phyloP scores from a whole-genome alignment of 495 filamentous ascomycete species.

The Hyaloscypha bicolor region DNA sequence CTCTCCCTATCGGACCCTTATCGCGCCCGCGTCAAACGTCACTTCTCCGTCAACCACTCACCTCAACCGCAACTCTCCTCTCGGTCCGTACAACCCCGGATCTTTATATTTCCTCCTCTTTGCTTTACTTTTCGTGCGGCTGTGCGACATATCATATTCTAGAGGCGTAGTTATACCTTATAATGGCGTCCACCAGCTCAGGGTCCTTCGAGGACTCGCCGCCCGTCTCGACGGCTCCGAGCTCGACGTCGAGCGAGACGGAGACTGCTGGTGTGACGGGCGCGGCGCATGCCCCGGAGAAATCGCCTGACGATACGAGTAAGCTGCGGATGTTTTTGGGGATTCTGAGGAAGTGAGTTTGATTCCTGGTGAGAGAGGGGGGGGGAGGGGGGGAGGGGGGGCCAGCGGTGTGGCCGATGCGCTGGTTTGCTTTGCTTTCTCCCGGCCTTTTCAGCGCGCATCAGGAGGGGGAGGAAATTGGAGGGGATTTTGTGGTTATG shows the following conservation, averaged over 20 bases:
- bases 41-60: too few relatives aligned
- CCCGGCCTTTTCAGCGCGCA: neutral
- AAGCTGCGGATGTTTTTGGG: constrained; percentile 83
- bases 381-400: too few relatives aligned
- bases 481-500: neutral
- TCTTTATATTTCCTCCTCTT: too few relatives aligned
- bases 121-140: too few relatives aligned
- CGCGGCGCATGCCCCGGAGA: constrained; percentile 49
- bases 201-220: constrained; percentile 30
- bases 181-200: constrained; percentile 29
- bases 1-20: too few relatives aligned
- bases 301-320: constrained; percentile 74
- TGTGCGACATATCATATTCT: too few relatives aligned
- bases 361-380: neutral
- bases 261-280: constrained; percentile 11
- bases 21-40: too few relatives aligned
- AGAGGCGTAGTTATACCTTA: neutral
- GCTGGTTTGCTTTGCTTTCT: neutral
- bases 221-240: constrained; percentile 34
- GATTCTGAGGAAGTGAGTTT: constrained; percentile 75
- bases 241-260: constrained; percentile 7
- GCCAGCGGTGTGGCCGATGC: neutral
- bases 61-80: too few relatives aligned
- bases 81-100: too few relatives aligned
- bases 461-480: neutral